Conservation (phyloP, 1,139 yeast species). For the Candida sp. region DNA sequence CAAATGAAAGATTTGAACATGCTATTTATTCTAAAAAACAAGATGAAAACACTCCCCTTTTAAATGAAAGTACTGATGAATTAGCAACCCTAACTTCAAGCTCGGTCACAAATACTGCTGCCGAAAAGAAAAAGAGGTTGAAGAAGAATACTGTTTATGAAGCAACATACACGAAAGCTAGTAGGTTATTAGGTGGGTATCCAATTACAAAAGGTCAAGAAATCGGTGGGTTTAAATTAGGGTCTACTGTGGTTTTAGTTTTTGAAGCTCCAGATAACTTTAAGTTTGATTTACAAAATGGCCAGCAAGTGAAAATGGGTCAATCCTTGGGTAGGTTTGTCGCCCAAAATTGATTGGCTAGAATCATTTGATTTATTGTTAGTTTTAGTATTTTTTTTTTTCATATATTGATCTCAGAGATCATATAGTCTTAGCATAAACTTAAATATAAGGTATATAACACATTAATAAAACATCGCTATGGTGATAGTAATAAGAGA, state of each 20-base stretch:
- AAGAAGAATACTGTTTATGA: constrained; percentile 86
- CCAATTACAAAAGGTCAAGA: constrained; percentile 92
- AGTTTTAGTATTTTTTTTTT: not conserved
- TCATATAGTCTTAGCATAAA: no score
- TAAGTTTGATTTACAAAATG: constrained; percentile 63
- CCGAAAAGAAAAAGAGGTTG: constrained; percentile 30
- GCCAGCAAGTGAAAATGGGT: constrained; percentile 84
- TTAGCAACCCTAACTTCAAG: constrained; percentile 11
- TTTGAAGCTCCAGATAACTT: constrained; percentile 92
- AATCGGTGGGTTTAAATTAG: constrained; percentile 96
- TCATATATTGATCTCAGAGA: not conserved
- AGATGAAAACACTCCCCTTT: constrained; percentile 34
- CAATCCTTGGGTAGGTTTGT: constrained; percentile 64
- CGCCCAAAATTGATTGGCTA: constrained; percentile 1
- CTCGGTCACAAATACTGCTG: constrained; percentile 9
- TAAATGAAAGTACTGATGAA: constrained; percentile 13
- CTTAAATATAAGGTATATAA: no score
- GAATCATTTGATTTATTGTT: no score
- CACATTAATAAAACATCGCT: no score
- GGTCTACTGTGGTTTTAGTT: constrained; percentile 92
- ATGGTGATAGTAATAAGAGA: no score
- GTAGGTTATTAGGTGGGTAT: constrained; percentile 76
- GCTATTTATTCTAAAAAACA: constrained; percentile 33
- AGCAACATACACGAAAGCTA: constrained; percentile 85
- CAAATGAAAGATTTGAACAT: constrained; percentile 70